Conservation (phyloP, 768 basidiomycete genomes). For the Lactarius hengduanensis region DNA sequence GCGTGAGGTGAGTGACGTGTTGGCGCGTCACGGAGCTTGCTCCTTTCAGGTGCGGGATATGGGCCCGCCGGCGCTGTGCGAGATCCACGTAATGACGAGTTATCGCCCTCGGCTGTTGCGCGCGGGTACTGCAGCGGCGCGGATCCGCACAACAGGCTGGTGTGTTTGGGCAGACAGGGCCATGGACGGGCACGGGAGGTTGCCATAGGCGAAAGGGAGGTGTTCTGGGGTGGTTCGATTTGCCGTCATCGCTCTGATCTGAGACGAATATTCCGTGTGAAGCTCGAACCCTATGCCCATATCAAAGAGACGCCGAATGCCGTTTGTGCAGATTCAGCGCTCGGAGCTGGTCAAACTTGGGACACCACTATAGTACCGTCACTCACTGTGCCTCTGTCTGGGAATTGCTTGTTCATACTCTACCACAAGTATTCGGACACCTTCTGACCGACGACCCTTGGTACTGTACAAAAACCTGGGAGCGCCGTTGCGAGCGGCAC, state of each 20-base stretch:
- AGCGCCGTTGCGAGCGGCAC: too few relatives aligned
- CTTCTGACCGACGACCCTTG: too few relatives aligned
- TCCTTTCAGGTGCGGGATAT: background rate
- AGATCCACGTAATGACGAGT: conserved; percentile 7
- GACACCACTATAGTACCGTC: background rate
- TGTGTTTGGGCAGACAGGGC: background rate
- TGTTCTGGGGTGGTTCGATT: conserved; percentile 7
- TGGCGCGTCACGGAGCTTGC: background rate
- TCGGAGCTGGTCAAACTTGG: background rate
- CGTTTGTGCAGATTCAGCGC: background rate
- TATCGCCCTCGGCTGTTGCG: background rate
- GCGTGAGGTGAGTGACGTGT: background rate
- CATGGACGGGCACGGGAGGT: background rate
- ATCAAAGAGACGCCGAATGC: too few relatives aligned
- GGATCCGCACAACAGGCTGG: background rate
- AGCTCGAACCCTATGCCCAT: too few relatives aligned
- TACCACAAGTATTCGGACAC: background rate
- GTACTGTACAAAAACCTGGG: too few relatives aligned
- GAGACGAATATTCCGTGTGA: too few relatives aligned
- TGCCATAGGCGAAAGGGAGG: background rate
- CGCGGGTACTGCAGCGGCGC: background rate
- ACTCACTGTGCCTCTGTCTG: too few relatives aligned
- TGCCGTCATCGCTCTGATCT: background rate
- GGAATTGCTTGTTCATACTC: too few relatives aligned
- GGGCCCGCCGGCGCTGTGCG: background rate